Conservation (phyloP, 2,329 filamentous ascomycete genomes). For the Calonectria fujianensis region DNA sequence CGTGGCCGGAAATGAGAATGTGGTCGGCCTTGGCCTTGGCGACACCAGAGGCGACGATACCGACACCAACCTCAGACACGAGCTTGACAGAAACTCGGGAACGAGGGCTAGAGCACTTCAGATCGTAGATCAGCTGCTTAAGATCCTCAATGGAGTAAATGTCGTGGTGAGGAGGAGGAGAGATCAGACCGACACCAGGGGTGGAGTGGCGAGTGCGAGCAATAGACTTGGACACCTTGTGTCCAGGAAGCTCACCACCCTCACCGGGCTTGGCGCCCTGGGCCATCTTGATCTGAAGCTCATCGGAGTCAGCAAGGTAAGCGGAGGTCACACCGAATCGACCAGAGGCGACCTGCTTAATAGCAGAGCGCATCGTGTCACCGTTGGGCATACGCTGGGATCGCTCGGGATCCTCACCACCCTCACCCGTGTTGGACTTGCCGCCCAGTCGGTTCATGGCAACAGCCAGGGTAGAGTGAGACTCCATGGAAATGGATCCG, state of each 20-base stretch:
- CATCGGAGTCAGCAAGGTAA: slow-evolving; percentile 95
- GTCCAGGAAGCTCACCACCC: slow-evolving; percentile 95
- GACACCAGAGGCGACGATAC: slow-evolving; percentile 97
- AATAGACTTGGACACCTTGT: slow-evolving; percentile 97
- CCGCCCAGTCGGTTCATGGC: slow-evolving; percentile 98
- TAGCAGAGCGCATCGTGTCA: slow-evolving; percentile 97
- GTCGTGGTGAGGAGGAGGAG: slow-evolving; percentile 96
- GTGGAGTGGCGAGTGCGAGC: slow-evolving; percentile 96
- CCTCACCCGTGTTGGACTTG: slow-evolving; percentile 98
- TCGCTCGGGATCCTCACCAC: slow-evolving; percentile 95
- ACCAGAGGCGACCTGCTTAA: slow-evolving; percentile 97
- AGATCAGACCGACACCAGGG: slow-evolving; percentile 96
- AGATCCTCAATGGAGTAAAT: slow-evolving; percentile 99
- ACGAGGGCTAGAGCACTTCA: slow-evolving; percentile 96
- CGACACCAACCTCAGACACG: slow-evolving; percentile 96
- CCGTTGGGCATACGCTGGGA: slow-evolving; percentile 91
- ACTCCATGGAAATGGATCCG: slow-evolving; percentile 98
- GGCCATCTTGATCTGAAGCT: slow-evolving; percentile 99
- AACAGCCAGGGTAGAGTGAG: slow-evolving; percentile 94
- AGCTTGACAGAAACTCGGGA: slow-evolving; percentile 97
- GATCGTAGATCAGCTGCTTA: slow-evolving; percentile 97
- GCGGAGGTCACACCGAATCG: slow-evolving; percentile 97
- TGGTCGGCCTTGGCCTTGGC: slow-evolving; percentile 98
- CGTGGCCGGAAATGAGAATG: slow-evolving; percentile 96
- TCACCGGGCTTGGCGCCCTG: slow-evolving; percentile 98